A percentile compares a stretch with the other conserved stretches of the same genome.
phyloP scores from a whole-genome alignment of 139 green algal genomes.

The Astrephomene gubernaculifera region DNA sequence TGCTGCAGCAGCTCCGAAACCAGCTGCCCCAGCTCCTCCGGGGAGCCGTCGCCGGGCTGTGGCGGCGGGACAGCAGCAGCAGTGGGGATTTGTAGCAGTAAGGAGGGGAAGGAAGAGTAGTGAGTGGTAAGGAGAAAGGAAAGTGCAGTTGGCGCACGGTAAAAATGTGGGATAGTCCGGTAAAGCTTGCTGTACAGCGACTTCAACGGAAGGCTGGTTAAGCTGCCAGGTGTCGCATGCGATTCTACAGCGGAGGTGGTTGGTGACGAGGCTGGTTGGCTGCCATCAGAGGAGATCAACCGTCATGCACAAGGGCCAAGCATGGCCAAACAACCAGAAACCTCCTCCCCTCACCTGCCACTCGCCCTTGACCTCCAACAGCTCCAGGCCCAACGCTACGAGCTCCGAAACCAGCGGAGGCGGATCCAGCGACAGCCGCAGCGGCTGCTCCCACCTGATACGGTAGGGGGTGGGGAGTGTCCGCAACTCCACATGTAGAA shows the following conservation, averaged over 20 bases:
- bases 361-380: slow-evolving; percentile 68
- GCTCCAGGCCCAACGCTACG: slow-evolving; percentile 72
- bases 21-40: slow-evolving; percentile 75
- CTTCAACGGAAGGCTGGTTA: too few relatives aligned
- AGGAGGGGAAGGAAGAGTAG: neutral
- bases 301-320: too few relatives aligned
- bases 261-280: too few relatives aligned
- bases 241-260: too few relatives aligned
- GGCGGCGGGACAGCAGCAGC: neutral
- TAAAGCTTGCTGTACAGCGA: too few relatives aligned
- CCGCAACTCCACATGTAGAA: too few relatives aligned
- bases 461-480: neutral
- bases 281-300: too few relatives aligned
- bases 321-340: too few relatives aligned
- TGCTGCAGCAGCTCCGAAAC: slow-evolving; percentile 66
- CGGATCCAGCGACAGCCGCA: slow-evolving; percentile 63
- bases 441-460: slow-evolving; percentile 38
- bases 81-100: neutral
- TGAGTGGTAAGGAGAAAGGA: too few relatives aligned
- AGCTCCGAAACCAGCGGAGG: slow-evolving; percentile 67
- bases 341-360: slow-evolving; percentile 72
- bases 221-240: too few relatives aligned
- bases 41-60: slow-evolving; percentile 59
- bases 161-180: too few relatives aligned
- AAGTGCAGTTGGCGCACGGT: too few relatives aligned